Conservation (phyloP, 805 yeast genomes). For the Phaffomyces thermotolerans region DNA sequence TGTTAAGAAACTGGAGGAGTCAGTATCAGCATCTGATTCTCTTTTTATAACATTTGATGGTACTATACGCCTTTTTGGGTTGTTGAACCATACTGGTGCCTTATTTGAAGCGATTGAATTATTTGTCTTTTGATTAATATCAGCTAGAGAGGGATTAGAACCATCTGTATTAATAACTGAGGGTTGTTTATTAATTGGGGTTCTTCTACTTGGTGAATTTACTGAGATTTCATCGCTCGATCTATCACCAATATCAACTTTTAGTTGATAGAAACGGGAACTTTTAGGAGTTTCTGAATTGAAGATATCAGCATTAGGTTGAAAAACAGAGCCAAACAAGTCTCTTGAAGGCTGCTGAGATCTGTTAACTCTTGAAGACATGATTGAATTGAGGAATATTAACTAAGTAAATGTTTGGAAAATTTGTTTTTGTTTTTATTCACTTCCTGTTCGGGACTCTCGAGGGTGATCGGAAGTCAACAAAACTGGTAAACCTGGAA, state of each 20-base stretch:
- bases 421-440: conserved; percentile 2
- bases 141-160: conserved; percentile 16
- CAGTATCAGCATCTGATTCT: conserved; percentile 20
- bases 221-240: conserved; percentile 17
- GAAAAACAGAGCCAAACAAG: conserved; percentile 20
- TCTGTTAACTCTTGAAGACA: conserved; percentile 14
- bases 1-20: conserved; percentile 17
- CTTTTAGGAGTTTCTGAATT: conserved; percentile 12
- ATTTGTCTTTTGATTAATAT: conserved; percentile 19
- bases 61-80: conserved; percentile 38
- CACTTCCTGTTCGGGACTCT: neutral
- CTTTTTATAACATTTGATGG: conserved; percentile 43
- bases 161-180: conserved; percentile 15
- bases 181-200: conserved; percentile 20
- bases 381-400: neutral
- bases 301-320: conserved; percentile 19
- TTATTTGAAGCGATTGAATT: conserved; percentile 2
- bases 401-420: neutral
- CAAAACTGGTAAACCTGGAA: too few species aligned
- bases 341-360: conserved; percentile 18
- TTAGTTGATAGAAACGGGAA: conserved; percentile 19
- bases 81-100: conserved; percentile 32
- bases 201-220: conserved; percentile 21
- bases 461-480: neutral
- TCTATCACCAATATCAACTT: conserved; percentile 14